Conservation (phyloP, 2,329 filamentous ascomycete genomes). For the Cercospora janseana region DNA sequence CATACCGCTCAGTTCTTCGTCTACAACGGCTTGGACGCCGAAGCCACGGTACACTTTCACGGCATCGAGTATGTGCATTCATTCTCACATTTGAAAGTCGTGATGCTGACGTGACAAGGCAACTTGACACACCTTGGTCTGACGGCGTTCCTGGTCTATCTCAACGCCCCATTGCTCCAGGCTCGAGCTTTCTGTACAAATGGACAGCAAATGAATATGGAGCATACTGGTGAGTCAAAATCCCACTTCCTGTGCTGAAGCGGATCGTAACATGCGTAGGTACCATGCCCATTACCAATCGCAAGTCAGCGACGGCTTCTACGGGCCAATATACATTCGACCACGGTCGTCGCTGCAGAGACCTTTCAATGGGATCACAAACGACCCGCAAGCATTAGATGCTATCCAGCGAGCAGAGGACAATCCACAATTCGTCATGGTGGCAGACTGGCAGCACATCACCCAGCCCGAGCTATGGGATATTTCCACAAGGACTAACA, state of each 20-base stretch:
- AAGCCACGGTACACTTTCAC: conserved; percentile 27
- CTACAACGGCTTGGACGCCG: conserved; percentile 14
- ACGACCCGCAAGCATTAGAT: conserved; percentile 7
- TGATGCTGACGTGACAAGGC: conserved; percentile 7
- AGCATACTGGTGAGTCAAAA: conserved; percentile 17
- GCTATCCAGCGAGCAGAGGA: conserved; percentile 13
- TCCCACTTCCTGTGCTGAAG: not conserved
- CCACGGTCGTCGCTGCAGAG: conserved; percentile 2
- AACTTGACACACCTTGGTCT: conserved; percentile 25
- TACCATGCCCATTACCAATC: conserved; percentile 23
- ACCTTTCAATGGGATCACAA: conserved; percentile 10
- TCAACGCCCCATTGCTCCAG: conserved; percentile 24
- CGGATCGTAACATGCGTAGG: conserved; percentile 2
- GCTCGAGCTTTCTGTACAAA: conserved; percentile 19
- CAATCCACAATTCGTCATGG: conserved; percentile 17
- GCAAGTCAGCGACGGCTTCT: conserved; percentile 21
- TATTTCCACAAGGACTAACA: conserved; percentile 10
- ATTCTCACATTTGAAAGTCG: not conserved
- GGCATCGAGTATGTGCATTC: conserved; percentile 18
- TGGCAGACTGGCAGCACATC: conserved; percentile 21
- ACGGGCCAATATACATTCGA: conserved; percentile 21
- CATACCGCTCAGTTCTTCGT: conserved; percentile 16
- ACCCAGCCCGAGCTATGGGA: conserved; percentile 10
- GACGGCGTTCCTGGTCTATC: conserved; percentile 27
- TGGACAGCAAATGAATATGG: conserved; percentile 21